These are phyloP conservation scores for Aspergillus haitiensis DNA, from an alignment of 495 filamentous ascomycete genomes.

Conservation along the genomic window DNA sequence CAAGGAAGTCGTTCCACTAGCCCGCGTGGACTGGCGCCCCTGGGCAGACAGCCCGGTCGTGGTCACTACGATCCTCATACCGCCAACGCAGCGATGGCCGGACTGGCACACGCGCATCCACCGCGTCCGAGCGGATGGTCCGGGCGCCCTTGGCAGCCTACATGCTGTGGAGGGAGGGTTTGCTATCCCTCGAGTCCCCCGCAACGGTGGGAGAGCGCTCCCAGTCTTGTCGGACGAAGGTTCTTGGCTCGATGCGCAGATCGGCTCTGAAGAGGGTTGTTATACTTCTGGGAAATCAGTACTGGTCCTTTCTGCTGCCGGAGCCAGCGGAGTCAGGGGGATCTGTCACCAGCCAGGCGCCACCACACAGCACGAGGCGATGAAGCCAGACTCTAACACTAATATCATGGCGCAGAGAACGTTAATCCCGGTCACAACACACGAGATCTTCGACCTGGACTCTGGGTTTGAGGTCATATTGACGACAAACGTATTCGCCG, in stretches of 20 bases:
- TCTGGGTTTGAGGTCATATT: neutral
- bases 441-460: conserved; percentile 4
- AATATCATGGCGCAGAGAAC: conserved; percentile 12
- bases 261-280: neutral
- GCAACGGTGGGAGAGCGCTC: neutral
- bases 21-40: conserved; percentile 1
- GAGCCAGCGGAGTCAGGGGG: conserved; percentile 4
- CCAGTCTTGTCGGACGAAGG: neutral
- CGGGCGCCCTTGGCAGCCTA: neutral
- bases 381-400: conserved; percentile 14
- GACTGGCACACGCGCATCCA: conserved; percentile 12
- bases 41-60: conserved; percentile 11
- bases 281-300: neutral
- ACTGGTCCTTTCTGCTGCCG: neutral
- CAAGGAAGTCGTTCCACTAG: neutral
- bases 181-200: conserved; percentile 8
- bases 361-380: conserved; percentile 3
- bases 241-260: neutral
- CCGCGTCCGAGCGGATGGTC: neutral
- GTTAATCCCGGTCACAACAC: conserved; percentile 8
- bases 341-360: neutral
- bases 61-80: conserved; percentile 1
- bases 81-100: conserved; percentile 10
- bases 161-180: conserved; percentile 12
- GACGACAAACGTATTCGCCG: conserved; percentile 8